phyloP scores from a whole-genome alignment of 495 filamentous ascomycete species.

The Daldinia loculata region DNA sequence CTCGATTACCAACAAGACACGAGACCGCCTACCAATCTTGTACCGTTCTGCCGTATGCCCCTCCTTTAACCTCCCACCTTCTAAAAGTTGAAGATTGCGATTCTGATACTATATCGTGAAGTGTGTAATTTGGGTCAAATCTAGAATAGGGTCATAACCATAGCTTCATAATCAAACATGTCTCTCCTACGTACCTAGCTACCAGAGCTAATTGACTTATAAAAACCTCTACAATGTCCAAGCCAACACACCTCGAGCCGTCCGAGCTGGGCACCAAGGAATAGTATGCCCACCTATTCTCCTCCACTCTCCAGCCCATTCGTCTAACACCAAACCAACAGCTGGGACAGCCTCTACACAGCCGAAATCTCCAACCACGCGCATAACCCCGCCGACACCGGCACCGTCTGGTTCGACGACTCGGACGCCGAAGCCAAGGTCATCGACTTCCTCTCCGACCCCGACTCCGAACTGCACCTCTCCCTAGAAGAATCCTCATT shows the following conservation, averaged over 20 bases:
- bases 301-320: neutral
- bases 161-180: neutral
- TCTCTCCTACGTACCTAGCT: neutral
- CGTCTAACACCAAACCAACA: constrained; percentile 39
- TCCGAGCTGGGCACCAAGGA: constrained; percentile 74
- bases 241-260: constrained; percentile 64
- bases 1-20: neutral
- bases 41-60: constrained; percentile 17
- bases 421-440: constrained; percentile 71
- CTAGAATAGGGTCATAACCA: neutral
- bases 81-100: constrained; percentile 1
- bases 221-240: constrained; percentile 23
- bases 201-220: neutral
- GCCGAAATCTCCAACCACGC: constrained; percentile 69
- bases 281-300: constrained; percentile 60
- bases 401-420: constrained; percentile 81
- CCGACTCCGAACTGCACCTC: constrained; percentile 4
- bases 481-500: constrained; percentile 51
- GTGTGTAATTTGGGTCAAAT: neutral
- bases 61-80: constrained; percentile 16
- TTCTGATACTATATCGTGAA: neutral
- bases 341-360: constrained; percentile 75
- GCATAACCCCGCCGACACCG: constrained; percentile 67
- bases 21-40: constrained; percentile 16
- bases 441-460: constrained; percentile 60